phyloP scores from a whole-genome alignment of 2,329 filamentous ascomycete genomes.

The Verticillium tricorpus region DNA sequence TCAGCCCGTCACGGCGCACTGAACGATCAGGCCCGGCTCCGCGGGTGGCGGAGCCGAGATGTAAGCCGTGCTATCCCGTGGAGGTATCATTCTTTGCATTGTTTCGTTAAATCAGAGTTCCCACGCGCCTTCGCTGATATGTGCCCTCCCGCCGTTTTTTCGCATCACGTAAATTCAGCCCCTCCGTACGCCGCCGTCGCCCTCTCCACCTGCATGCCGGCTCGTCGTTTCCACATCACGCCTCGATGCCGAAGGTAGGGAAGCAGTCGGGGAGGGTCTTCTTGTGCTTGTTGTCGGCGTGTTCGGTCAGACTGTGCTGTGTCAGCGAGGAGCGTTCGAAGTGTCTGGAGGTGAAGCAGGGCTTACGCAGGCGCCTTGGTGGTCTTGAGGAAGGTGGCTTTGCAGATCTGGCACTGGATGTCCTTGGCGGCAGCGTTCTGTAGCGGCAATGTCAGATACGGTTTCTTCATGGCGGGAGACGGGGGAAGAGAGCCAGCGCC shows the following conservation, averaged over 20 bases:
- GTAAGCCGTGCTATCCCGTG: neutral
- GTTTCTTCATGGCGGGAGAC: neutral
- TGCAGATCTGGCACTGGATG: conserved; percentile 75
- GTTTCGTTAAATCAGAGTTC: conserved; percentile 1
- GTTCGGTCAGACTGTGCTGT: conserved; percentile 55
- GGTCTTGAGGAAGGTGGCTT: conserved; percentile 74
- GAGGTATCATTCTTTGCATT: neutral
- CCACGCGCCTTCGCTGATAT: conserved; percentile 6
- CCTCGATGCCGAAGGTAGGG: conserved; percentile 37
- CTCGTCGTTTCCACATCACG: neutral
- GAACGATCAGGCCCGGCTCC: conserved; percentile 1
- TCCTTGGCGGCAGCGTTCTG: conserved; percentile 71
- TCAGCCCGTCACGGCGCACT: conserved; percentile 26
- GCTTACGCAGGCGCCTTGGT: conserved; percentile 65
- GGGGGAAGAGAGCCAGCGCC: neutral
- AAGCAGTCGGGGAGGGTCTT: conserved; percentile 71
- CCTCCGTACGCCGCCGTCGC: neutral
- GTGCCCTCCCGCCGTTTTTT: neutral
- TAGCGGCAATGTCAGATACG: neutral
- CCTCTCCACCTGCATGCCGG: neutral
- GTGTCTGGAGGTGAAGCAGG: neutral
- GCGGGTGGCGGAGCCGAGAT: neutral
- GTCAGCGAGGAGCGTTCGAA: neutral
- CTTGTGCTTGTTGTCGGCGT: conserved; percentile 73
- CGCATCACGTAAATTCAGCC: neutral